Evolutionary conservation across 768 basidiomycete genomes (phyloP).

Genomic region (Boletellus ananas): DNA sequence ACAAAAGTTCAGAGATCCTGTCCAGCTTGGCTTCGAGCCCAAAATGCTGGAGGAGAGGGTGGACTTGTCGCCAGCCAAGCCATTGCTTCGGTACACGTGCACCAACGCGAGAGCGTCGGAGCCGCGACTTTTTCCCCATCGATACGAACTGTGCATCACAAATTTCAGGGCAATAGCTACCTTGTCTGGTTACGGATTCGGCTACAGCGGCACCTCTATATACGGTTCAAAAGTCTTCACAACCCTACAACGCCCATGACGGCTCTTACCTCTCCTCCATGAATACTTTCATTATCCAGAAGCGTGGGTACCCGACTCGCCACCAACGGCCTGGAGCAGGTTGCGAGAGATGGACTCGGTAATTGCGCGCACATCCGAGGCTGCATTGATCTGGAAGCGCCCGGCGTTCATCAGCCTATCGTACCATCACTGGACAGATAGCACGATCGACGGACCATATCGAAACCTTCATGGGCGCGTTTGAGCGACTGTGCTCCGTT

Average conservation of each 20-base stretch:
- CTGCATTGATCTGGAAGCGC: constrained; percentile 45
- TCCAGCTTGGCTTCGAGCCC: no score
- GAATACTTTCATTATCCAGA: constrained; percentile 11
- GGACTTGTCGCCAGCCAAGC: no score
- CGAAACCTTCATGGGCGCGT: constrained; percentile 49
- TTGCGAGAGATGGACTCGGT: constrained; percentile 30
- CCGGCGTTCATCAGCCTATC: background rate
- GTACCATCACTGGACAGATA: background rate
- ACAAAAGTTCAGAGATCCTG: no score
- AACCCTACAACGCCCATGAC: background rate
- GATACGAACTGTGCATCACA: no score
- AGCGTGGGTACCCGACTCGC: constrained; percentile 1
- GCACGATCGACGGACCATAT: constrained; percentile 38
- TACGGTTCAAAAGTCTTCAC: no score
- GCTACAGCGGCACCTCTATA: no score
- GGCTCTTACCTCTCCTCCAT: background rate
- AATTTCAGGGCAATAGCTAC: no score
- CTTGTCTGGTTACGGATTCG: no score
- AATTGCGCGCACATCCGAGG: constrained; percentile 43
- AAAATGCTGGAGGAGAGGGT: no score
- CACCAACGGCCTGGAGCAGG: constrained; percentile 21
- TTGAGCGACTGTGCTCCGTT: constrained; percentile 41
- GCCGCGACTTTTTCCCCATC: no score
- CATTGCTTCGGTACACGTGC: no score
- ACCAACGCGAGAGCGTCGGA: no score